Evolutionary conservation across 2,329 filamentous ascomycete genomes (phyloP).

Genomic region (Cladophialophora yegresii): DNA sequence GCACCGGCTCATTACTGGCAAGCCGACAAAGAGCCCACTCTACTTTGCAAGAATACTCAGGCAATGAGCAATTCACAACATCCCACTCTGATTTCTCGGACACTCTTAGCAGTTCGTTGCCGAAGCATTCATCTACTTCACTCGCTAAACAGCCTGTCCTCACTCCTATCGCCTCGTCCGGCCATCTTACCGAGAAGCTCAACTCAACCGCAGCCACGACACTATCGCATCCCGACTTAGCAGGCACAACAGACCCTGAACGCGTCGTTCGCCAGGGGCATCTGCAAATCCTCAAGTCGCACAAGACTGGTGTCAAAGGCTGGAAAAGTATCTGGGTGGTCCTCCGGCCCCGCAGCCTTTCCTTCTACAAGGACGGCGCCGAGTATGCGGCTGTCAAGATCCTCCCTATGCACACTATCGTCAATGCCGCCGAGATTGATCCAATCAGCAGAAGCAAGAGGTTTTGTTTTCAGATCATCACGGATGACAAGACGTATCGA

Average conservation of each 20-base stretch:
- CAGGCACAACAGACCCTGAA: constrained; percentile 67
- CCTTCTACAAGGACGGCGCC: constrained; percentile 86
- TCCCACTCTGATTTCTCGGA: constrained; percentile 90
- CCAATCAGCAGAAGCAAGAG: constrained; percentile 80
- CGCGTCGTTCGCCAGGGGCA: constrained; percentile 93
- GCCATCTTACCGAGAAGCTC: constrained; percentile 17
- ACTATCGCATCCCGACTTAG: constrained; percentile 54
- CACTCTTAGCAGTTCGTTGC: constrained; percentile 41
- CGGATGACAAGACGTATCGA: constrained; percentile 81
- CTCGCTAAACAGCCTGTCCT: constrained; percentile 36
- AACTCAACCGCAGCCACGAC: constrained; percentile 7
- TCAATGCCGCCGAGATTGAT: constrained; percentile 91
- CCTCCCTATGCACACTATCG: constrained; percentile 73
- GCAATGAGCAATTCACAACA: constrained; percentile 63
- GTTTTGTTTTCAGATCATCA: constrained; percentile 89
- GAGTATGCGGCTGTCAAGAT: constrained; percentile 88
- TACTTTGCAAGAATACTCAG: constrained; percentile 59
- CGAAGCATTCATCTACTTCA: constrained; percentile 33
- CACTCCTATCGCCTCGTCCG: constrained; percentile 39
- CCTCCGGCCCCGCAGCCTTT: constrained; percentile 77
- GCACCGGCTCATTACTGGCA: constrained; percentile 23
- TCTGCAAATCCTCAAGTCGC: constrained; percentile 80
- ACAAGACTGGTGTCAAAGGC: constrained; percentile 73
- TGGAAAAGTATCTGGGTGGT: constrained; percentile 97
- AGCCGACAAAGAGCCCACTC: constrained; percentile 37